Conservation (phyloP, 2,329 filamentous ascomycete species). For the Colletotrichum phormii region DNA sequence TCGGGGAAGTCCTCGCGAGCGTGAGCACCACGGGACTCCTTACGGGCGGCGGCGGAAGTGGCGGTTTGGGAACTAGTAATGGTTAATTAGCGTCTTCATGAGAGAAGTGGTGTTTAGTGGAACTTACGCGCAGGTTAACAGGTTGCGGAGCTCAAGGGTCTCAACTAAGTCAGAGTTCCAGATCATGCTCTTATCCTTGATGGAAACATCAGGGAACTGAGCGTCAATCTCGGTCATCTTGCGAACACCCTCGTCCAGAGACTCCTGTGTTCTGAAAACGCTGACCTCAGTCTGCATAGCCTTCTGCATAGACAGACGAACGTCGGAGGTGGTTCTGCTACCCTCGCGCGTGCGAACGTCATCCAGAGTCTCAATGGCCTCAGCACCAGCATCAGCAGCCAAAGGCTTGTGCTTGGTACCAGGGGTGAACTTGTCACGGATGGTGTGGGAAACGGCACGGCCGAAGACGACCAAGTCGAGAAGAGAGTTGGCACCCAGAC, state of each 20-base stretch:
- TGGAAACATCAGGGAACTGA: conserved; percentile 85
- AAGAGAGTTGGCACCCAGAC: conserved; percentile 97
- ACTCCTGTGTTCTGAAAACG: conserved; percentile 96
- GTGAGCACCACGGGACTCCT: conserved; percentile 97
- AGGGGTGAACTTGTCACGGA: conserved; percentile 92
- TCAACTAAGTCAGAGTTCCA: conserved; percentile 99
- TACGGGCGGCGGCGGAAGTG: conserved; percentile 88
- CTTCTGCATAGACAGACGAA: conserved; percentile 95
- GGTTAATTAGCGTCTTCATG: conserved; percentile 5
- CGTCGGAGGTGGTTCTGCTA: conserved; percentile 87
- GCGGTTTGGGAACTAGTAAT: conserved; percentile 84
- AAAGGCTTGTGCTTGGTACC: conserved; percentile 84
- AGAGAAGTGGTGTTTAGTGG: neutral
- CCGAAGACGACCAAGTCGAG: conserved; percentile 98
- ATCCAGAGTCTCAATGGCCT: conserved; percentile 89
- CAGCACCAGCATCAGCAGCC: conserved; percentile 86
- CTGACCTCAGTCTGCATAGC: conserved; percentile 97
- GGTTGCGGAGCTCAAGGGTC: conserved; percentile 93
- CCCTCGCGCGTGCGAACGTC: conserved; percentile 85
- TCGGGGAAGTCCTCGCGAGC: conserved; percentile 97
- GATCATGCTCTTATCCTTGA: conserved; percentile 99
- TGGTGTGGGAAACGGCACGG: conserved; percentile 95
- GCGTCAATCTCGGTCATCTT: conserved; percentile 88
- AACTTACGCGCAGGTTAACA: conserved; percentile 94
- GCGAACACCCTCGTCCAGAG: conserved; percentile 90